A percentile compares a stretch with the other conserved stretches of the same genome.
Conservation (phyloP, 768 basidiomycete species). For the Calocybe cyanea region DNA sequence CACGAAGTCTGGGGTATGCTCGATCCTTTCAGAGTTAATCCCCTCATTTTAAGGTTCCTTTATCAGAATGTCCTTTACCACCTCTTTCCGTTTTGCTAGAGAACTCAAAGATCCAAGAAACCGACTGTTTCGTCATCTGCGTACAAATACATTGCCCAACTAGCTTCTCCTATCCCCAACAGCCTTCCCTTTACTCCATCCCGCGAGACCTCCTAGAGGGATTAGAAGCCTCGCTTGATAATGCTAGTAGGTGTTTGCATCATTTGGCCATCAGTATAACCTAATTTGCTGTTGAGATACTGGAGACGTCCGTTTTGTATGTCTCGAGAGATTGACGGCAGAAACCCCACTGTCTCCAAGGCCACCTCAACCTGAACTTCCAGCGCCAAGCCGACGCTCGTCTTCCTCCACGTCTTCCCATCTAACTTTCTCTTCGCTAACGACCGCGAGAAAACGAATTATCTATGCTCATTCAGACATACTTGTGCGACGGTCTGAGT, state of each 20-base stretch:
- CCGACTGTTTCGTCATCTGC: slow-evolving; percentile 69
- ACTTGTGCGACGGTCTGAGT: slow-evolving; percentile 68
- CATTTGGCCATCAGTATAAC: background rate
- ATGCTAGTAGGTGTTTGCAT: slow-evolving; percentile 46
- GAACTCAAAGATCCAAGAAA: slow-evolving; percentile 51
- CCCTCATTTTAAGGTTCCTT: background rate
- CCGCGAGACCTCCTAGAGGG: slow-evolving; percentile 66
- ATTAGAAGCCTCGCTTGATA: slow-evolving; percentile 68
- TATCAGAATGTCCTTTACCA: slow-evolving; percentile 62
- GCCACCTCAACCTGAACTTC: slow-evolving; percentile 23
- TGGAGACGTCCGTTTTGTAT: slow-evolving; percentile 74
- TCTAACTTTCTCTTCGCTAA: slow-evolving; percentile 38
- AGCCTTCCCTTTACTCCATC: slow-evolving; percentile 61
- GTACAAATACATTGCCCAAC: slow-evolving; percentile 68
- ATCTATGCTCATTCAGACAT: slow-evolving; percentile 82
- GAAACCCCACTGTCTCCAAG: slow-evolving; percentile 22
- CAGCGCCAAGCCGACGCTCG: slow-evolving; percentile 30
- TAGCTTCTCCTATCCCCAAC: slow-evolving; percentile 59
- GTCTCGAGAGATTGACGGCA: slow-evolving; percentile 48
- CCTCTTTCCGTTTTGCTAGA: slow-evolving; percentile 56
- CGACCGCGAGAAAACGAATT: slow-evolving; percentile 63
- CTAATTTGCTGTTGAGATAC: slow-evolving; percentile 40
- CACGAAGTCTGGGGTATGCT: slow-evolving; percentile 71
- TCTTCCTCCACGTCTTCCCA: slow-evolving; percentile 40
- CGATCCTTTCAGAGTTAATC: background rate